Conservation (phyloP, 1,284 basidiomycete species). For the Pyrrhoderma lamaoense region DNA sequence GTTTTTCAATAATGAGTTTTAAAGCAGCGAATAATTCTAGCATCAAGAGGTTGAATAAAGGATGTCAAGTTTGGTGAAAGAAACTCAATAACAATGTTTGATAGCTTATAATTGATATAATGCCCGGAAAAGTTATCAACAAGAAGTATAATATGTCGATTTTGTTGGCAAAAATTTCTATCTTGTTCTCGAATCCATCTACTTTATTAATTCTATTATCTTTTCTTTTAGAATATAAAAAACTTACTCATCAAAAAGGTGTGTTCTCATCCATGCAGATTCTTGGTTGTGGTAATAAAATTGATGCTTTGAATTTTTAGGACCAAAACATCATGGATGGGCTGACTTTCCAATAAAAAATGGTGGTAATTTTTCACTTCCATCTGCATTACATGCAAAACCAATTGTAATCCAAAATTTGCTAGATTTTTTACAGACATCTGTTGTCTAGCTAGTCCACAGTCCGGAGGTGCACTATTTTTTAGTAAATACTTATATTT, state of each 20-base stretch:
- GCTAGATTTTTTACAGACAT: slow-evolving; percentile 25
- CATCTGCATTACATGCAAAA: slow-evolving; percentile 27
- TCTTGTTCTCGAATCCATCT: no score
- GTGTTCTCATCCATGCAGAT: slow-evolving; percentile 31
- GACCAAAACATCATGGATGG: slow-evolving; percentile 27
- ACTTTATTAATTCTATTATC: no score
- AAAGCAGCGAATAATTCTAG: slow-evolving; percentile 26
- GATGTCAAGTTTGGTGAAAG: slow-evolving; percentile 27
- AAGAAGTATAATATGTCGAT: slow-evolving; percentile 2
- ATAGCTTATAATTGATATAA: slow-evolving; percentile 11
- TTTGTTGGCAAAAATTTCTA: background rate
- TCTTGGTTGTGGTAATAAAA: slow-evolving; percentile 32
- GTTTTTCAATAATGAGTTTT: slow-evolving; percentile 24
- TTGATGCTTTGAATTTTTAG: slow-evolving; percentile 16
- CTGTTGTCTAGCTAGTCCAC: slow-evolving; percentile 24
- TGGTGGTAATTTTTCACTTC: slow-evolving; percentile 25
- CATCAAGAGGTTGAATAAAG: slow-evolving; percentile 27
- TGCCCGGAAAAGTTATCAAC: slow-evolving; percentile 19
- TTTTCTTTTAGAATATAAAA: no score
- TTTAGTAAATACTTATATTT: no score
- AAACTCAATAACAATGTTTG: slow-evolving; percentile 24
- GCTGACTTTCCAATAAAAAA: slow-evolving; percentile 31
- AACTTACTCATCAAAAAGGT: slow-evolving; percentile 30
- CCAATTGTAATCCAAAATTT: slow-evolving; percentile 27
- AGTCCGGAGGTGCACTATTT: slow-evolving; percentile 23